These are phyloP conservation scores for Eleusine coracana DNA, from an alignment of 176 grass and related monocot species.

Conservation along the genomic window DNA sequence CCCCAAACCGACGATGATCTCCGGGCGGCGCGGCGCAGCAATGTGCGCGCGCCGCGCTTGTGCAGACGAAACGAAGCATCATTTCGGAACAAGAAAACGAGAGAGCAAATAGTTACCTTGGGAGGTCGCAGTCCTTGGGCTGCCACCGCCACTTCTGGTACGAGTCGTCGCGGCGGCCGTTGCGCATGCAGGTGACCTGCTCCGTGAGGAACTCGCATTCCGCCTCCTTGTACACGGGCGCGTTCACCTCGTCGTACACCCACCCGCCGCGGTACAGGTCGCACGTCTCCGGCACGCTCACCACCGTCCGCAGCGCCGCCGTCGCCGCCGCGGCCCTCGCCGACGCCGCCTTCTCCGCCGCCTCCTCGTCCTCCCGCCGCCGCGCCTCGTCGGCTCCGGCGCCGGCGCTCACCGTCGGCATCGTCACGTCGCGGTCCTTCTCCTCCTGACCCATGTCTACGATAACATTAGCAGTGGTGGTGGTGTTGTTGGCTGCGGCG, in stretches of 20 bases:
- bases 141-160: conserved; percentile 97
- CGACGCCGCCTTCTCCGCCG: conserved; percentile 50
- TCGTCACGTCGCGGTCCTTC: conserved; percentile 75
- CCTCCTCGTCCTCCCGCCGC: conserved; percentile 50
- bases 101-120: conserved; percentile 39
- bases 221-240: conserved; percentile 76
- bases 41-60: background rate
- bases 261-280: conserved; percentile 76
- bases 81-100: background rate
- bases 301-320: conserved; percentile 46
- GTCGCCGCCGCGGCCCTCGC: conserved; percentile 48
- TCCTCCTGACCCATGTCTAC: conserved; percentile 62
- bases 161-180: conserved; percentile 79
- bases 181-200: conserved; percentile 98
- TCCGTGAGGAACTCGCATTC: conserved; percentile 96
- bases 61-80: background rate
- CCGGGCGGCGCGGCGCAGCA: conserved; percentile 21
- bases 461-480: background rate
- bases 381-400: conserved; percentile 37
- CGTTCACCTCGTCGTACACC: conserved; percentile 81
- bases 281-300: conserved; percentile 69
- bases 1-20: conserved; percentile 1
- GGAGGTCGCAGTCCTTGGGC: conserved; percentile 73
- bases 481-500: background rate
- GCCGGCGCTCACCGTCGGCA: conserved; percentile 52